Base-by-base conservation (phyloP, 2,329 filamentous ascomycete species). In the Fusarium pininemorale region DNA sequence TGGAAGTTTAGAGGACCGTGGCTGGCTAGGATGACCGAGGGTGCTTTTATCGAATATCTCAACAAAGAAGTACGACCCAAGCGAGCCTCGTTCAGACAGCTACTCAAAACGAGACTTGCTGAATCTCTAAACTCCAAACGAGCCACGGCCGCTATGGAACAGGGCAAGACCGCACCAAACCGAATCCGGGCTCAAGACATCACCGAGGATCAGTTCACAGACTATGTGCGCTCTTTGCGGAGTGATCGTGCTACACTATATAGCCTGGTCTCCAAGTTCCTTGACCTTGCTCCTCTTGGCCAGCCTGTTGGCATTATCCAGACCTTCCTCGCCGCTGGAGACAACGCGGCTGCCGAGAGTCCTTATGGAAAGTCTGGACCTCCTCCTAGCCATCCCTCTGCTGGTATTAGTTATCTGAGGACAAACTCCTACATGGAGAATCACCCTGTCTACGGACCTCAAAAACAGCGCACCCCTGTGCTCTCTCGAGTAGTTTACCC, bases 1-100 rank as follows among this genome's bases (percentile, higher is more conserved):
- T 93, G 91, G 91, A 92, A 90, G 79, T 93, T 92, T 73, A 82
- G 83, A 32, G 91, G 91, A 1, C 91, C 91, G 7, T 93, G 90
- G 90, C 84, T 93, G 39, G 90, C 90, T 39, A 88, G 88, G 48
- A 86, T 91, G 84, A 87, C 85, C 9, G 85, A 90, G 69, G 90
- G 90, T 24, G 85, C 90, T 20, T 92, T 93, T 77, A 82, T 86
- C 32, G 78, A 80, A 35, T 93, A 89, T 76, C 66, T 93, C 18
- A 79, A 84, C 57, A 89, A 85, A 75, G 82, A 83, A 28, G 88
- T 93, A 45, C 85, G 87, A 56, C 84, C 83, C 20, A 86, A 83
- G 69, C 89, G 89, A 63, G 59, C 81, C 12, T 85, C 89, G 69
- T 93, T 93, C 80, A 86, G 86, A 53, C 72, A 82, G 28, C 88